A percentile compares a stretch with the other conserved stretches of the same genome.
Evolutionary conservation across 176 grass and related monocot species (phyloP).

Genomic region (Phyllostachys edulis): DNA sequence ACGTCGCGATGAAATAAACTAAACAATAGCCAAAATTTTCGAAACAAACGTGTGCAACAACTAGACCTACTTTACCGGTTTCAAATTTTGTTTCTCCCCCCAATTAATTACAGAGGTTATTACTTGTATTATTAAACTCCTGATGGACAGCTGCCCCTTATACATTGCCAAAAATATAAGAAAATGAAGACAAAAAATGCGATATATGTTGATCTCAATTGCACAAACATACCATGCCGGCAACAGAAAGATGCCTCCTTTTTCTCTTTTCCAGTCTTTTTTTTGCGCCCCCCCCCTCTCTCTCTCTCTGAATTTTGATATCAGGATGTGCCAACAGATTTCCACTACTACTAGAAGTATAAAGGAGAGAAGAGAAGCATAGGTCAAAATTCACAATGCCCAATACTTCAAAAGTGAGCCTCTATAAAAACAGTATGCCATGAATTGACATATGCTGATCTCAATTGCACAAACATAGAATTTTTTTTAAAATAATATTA

Average conservation of each 20-base stretch:
- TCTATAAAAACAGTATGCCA: no score
- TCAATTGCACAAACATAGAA: no score
- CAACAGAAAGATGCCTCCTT: neutral
- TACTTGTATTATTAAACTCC: neutral
- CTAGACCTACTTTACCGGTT: neutral
- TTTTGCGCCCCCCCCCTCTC: no score
- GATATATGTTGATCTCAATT: neutral
- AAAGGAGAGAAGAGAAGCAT: no score
- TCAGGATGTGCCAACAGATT: no score
- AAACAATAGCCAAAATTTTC: neutral
- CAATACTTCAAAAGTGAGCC: no score
- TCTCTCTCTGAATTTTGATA: no score
- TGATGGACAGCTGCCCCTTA: neutral
- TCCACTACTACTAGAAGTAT: no score
- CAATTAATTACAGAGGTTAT: neutral
- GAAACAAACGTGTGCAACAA: neutral
- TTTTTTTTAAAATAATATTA: no score
- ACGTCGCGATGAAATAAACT: neutral
- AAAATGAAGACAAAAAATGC: neutral
- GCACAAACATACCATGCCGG: neutral
- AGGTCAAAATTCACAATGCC: no score
- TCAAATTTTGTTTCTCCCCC: neutral
- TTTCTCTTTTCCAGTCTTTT: no score
- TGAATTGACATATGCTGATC: no score
- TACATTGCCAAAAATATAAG: neutral